Conservation (phyloP, 2,329 filamentous ascomycete species). For the Diaporthe eres region DNA sequence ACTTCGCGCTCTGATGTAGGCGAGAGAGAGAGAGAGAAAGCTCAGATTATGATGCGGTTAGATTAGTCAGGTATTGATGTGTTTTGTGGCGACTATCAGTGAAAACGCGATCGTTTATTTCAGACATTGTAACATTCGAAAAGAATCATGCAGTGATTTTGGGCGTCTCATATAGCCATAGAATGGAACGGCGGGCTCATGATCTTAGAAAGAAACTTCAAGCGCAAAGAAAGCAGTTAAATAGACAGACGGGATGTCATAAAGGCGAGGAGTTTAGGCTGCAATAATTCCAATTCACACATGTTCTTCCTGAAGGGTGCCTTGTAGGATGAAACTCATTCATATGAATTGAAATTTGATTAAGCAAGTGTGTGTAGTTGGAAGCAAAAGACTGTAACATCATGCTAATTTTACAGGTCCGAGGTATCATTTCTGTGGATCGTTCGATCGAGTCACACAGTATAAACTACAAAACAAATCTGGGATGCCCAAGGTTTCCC, state of each 20-base stretch:
- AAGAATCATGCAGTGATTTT: neutral
- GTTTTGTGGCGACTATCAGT: neutral
- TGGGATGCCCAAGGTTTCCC: neutral
- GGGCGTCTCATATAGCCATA: neutral
- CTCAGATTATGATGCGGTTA: neutral
- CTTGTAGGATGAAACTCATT: too few species aligned
- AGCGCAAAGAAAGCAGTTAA: neutral
- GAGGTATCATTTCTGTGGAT: conserved; percentile 29
- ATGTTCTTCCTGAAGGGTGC: neutral
- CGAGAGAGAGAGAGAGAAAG: too few species aligned
- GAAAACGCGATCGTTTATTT: neutral
- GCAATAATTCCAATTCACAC: neutral
- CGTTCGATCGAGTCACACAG: conserved; percentile 21
- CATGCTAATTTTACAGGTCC: conserved; percentile 23
- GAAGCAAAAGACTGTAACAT: conserved; percentile 24
- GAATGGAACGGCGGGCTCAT: neutral
- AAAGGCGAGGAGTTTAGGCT: neutral
- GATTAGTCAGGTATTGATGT: neutral
- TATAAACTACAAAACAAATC: conserved; percentile 12
- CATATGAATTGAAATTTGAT: neutral
- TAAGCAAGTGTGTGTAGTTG: conserved; percentile 22
- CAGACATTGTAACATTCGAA: neutral
- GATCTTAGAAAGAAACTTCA: neutral
- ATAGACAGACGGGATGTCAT: neutral
- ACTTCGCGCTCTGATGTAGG: conserved; percentile 19